These are phyloP conservation scores for Serpula lacrymans DNA, from an alignment of 768 basidiomycete species.

Conservation along the genomic window DNA sequence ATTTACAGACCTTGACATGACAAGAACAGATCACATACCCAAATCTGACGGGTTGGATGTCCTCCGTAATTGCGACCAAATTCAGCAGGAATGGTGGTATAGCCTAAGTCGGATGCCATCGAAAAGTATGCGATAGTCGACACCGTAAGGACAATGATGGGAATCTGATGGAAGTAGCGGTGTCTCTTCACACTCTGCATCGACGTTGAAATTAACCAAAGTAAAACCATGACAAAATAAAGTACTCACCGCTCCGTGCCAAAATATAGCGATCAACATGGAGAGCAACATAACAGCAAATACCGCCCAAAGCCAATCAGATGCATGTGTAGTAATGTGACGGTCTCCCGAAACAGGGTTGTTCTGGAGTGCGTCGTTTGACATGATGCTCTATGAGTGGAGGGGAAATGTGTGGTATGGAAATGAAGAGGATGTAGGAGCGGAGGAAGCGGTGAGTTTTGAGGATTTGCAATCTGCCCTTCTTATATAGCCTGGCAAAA, in stretches of 20 bases:
- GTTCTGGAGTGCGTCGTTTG: slow-evolving; percentile 28
- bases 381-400: slow-evolving; percentile 20
- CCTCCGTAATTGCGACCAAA: slow-evolving; percentile 31
- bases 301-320: slow-evolving; percentile 54
- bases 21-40: slow-evolving; percentile 32
- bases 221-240: background rate
- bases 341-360: slow-evolving; percentile 35
- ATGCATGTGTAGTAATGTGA: slow-evolving; percentile 43
- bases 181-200: slow-evolving; percentile 34
- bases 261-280: slow-evolving; percentile 35
- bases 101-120: slow-evolving; percentile 56
- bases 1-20: too few relatives aligned
- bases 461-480: too few relatives aligned
- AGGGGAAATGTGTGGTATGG: background rate
- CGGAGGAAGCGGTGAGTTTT: background rate
- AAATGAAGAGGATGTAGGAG: background rate
- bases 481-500: too few relatives aligned
- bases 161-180: slow-evolving; percentile 49
- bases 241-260: slow-evolving; percentile 31
- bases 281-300: slow-evolving; percentile 47
- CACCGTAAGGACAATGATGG: slow-evolving; percentile 43
- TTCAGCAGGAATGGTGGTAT: slow-evolving; percentile 41
- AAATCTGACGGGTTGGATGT: slow-evolving; percentile 34
- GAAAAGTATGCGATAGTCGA: slow-evolving; percentile 46
- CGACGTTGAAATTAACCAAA: background rate